Evolutionary conservation across 192 early-diverging fungal genomes (phyloP), one percentile per base, ranked within the genome.

Genomic region (Entophlyctis luteolus): DNA sequence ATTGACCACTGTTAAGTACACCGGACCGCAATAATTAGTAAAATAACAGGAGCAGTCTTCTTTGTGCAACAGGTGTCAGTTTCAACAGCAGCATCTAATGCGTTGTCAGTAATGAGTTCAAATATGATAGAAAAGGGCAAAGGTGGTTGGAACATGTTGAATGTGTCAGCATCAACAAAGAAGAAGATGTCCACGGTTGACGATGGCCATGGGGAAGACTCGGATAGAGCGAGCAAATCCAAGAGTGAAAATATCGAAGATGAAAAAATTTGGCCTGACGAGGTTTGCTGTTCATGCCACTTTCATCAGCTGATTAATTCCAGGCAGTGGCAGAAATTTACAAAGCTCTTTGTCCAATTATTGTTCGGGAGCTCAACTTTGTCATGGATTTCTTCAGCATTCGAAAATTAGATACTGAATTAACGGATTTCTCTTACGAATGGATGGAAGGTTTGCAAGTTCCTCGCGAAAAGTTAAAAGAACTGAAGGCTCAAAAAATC

Each of bases 361-460:
- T 96, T 12, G 80, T 91, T 10, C 77, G 90, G 1, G 94, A 95
- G 75, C 93, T 97, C 75, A 97, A 96, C 75, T 94, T 91, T 66
- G 83, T 96, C 47, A 83, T 86, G 18, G 93, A 96, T 62, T 75
- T 94, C 31, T 97, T 98, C 82, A 88, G 70, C 70, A 84, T 77
- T 67, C 79, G 70, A 59, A 67, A 57, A 70, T 72, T 4, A 0
- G 47, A 68, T 0, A 27, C 5, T 14, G 53, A 67, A 22, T n/a
- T 47, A 2, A 16, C 37, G 10, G 46, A 59, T 2, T 68, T 56
- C 20, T 38, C 55, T 2, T 70, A 74, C 4, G 57, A 72, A 37
- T 81, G 84, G 81, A 73, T 82, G 35, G 74, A 76, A 5, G 71
- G 70, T 2, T 65, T 91, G 46, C 74, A 77, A 49, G 65, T 60